Evolutionary conservation across 2,329 filamentous ascomycete species (phyloP), one percentile per base, ranked within the genome.

Genomic region (Cladosporium sp.): DNA sequence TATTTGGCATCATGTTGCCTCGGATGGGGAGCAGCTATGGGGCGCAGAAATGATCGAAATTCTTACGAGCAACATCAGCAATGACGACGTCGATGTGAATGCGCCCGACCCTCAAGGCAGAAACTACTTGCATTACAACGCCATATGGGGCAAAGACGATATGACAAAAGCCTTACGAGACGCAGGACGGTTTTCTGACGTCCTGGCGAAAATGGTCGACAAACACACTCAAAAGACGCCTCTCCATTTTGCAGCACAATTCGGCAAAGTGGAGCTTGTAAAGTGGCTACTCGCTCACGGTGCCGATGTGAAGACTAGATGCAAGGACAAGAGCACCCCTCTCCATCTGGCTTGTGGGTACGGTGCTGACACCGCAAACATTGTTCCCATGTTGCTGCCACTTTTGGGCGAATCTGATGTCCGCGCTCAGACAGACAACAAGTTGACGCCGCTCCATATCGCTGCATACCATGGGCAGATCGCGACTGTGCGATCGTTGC

Each of bases 1-100:
- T 30, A 52, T 57, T 6, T 43, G 71, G 55, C 71, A 73, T 53
- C 71, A 71, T 41, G 58, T 72, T 35, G 70, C 70, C 0, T 65
- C 67, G 7, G 71, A 74, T 55, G 67, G n/a, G 11, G 46, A 53
- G 7, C 22, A 27, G 42, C 54, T 13, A 18, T 45, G 2, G 25
- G 50, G 15, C 27, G 51, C 18, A 38, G 41, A 7, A 39, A 50
- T 16, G 41, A 47, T 41, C 22, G 39, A 7, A 12, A 38, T 27
- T 5, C 22, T 27, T 27, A 5, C 9, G 22, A 27, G 9, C 22
- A 27, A 9, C 9, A 27, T 9, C 22, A 27, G 9, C 4, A 9
- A 27, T 27, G 22, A 27, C 4, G 22, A 27, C 9, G 22, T 9
- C 5, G 22, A 27, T 27, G 22, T 27, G 22, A 27, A 27, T 27